phyloP scores from a whole-genome alignment of 2,329 filamentous ascomycete genomes.

The Ophiognomonia clavigignenti-juglandacearum region DNA sequence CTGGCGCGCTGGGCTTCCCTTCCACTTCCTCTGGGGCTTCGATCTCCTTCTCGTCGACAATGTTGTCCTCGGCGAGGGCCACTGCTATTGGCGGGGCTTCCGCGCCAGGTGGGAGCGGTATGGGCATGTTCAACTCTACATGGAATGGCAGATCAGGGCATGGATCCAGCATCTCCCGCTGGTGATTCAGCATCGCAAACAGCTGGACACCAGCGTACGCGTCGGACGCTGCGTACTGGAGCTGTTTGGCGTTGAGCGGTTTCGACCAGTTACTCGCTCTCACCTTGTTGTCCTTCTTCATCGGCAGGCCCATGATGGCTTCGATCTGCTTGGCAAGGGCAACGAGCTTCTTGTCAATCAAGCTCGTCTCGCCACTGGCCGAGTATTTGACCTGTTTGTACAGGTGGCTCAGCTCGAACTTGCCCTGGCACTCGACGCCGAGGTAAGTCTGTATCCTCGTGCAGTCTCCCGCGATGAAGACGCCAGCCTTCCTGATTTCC shows the following conservation, averaged over 20 bases:
- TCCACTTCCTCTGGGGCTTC: constrained; percentile 18
- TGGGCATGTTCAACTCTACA: constrained; percentile 62
- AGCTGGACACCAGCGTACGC: constrained; percentile 75
- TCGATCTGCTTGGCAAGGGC: constrained; percentile 65
- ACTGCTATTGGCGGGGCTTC: constrained; percentile 25
- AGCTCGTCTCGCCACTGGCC: constrained; percentile 38
- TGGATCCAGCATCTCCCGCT: constrained; percentile 62
- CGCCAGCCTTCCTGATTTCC: constrained; percentile 68
- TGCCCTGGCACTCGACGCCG: constrained; percentile 56
- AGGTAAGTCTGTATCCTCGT: constrained; percentile 65
- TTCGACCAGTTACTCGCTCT: constrained; percentile 71
- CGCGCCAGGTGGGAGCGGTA: constrained; percentile 47
- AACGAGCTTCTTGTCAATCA: constrained; percentile 64
- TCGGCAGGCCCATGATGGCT: constrained; percentile 65
- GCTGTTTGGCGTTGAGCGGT: constrained; percentile 57
- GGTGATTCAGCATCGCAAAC: constrained; percentile 65
- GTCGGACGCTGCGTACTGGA: constrained; percentile 73
- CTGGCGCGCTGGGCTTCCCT: constrained; percentile 7
- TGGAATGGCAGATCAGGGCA: constrained; percentile 65
- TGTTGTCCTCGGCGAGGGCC: constrained; percentile 18
- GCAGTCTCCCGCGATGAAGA: constrained; percentile 67
- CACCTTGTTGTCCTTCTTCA: constrained; percentile 68
- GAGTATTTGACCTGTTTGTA: constrained; percentile 72
- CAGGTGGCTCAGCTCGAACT: constrained; percentile 79
- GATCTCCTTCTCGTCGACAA: constrained; percentile 20